These are phyloP conservation scores for Solanum hybrid DNA, from an alignment of 305 asterid genomes.

Conservation along the genomic window DNA sequence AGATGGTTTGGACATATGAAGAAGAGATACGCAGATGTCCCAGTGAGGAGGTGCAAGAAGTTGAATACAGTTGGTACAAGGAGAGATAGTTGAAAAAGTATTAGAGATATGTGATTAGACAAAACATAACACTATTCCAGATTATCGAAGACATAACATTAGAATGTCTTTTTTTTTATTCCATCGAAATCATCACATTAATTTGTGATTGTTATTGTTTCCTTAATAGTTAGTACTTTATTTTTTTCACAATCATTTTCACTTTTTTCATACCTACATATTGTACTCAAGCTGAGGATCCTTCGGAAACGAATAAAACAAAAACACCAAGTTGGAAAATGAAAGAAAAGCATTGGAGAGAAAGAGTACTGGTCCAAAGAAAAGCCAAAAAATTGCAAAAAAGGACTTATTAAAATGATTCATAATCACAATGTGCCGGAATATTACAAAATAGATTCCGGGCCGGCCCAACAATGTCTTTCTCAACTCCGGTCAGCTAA, in stretches of 20 bases:
- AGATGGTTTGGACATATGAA: too few species aligned
- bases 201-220: not conserved
- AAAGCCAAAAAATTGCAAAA: not conserved
- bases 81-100: not conserved
- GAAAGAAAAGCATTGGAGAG: not conserved
- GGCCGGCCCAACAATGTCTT: constrained; percentile 2
- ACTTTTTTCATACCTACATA: not conserved
- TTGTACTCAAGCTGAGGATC: not conserved
- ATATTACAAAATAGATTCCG: constrained; percentile 4
- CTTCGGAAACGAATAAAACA: not conserved
- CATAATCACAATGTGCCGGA: not conserved
- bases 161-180: not conserved
- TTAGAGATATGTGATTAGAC: not conserved
- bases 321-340: not conserved
- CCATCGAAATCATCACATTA: not conserved
- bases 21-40: too few species aligned
- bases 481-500: not conserved
- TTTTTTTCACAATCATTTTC: not conserved
- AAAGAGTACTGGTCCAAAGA: not conserved
- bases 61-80: not conserved
- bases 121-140: not conserved
- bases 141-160: not conserved
- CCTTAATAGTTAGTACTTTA: not conserved
- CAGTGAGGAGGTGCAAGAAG: not conserved
- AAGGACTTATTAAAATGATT: not conserved